Evolutionary conservation across 257 asterid species (phyloP).

Genomic region (Leonotis leonurus): DNA sequence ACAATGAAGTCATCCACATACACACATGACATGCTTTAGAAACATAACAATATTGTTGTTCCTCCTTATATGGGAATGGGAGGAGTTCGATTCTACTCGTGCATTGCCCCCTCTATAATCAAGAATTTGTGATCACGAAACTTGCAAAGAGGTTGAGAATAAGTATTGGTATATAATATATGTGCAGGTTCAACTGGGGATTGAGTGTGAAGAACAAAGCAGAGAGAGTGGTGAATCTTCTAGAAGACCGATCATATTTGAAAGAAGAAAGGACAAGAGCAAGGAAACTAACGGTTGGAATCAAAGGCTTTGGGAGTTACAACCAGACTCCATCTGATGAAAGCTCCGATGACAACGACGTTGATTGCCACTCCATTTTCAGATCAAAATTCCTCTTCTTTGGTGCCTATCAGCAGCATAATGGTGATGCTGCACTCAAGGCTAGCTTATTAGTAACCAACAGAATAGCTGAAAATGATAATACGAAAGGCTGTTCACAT

Average conservation of each 20-base stretch:
- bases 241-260: constrained; percentile 44
- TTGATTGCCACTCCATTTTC: not conserved
- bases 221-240: constrained; percentile 39
- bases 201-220: constrained; percentile 47
- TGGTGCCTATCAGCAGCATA: not conserved
- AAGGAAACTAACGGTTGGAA: constrained; percentile 54
- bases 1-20: no score
- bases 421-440: constrained; percentile 9
- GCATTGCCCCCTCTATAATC: no score
- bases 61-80: no score
- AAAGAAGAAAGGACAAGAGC: constrained; percentile 64
- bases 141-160: no score
- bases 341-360: not conserved
- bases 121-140: no score
- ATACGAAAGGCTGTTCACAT: constrained; percentile 14
- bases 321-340: constrained; percentile 15
- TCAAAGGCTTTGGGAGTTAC: constrained; percentile 76
- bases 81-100: no score
- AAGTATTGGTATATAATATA: no score
- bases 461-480: not conserved
- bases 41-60: no score
- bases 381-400: constrained; percentile 28
- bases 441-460: constrained; percentile 14
- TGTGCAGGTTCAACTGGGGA: constrained; percentile 86
- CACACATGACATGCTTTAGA: no score